Evolutionary conservation across 352 stramenopile species (phyloP).

Genomic region (Globisporangium nodosum): DNA sequence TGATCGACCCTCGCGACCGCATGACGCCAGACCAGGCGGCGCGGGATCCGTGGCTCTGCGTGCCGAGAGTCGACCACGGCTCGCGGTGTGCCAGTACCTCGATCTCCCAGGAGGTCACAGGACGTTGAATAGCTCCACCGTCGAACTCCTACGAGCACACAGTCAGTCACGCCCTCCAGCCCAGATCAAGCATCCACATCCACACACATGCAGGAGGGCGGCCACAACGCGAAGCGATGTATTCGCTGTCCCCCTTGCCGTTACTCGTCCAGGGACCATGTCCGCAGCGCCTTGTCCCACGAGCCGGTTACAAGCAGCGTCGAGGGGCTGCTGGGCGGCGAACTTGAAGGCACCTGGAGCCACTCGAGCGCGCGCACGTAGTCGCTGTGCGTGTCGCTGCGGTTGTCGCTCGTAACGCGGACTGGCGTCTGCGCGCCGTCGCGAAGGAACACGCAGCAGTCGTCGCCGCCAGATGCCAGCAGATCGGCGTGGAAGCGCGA

Average conservation of each 20-base stretch:
- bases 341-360: slow-evolving; percentile 23
- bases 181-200: no score
- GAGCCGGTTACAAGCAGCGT: slow-evolving; percentile 41
- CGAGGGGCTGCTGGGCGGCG: not conserved
- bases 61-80: not conserved
- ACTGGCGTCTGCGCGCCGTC: slow-evolving; percentile 23
- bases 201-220: no score
- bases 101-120: not conserved
- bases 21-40: slow-evolving; percentile 53
- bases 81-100: not conserved
- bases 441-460: slow-evolving; percentile 43
- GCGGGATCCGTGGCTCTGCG: slow-evolving; percentile 49
- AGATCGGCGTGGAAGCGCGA: slow-evolving; percentile 52
- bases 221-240: not conserved
- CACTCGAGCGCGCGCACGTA: slow-evolving; percentile 74
- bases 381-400: slow-evolving; percentile 33
- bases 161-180: no score
- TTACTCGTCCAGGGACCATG: slow-evolving; percentile 28
- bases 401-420: not conserved
- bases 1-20: slow-evolving; percentile 52
- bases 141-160: no score
- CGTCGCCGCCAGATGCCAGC: slow-evolving; percentile 59
- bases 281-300: slow-evolving; percentile 59
- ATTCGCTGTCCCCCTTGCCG: not conserved
- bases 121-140: not conserved